Evolutionary conservation across 148 eudicot species (phyloP).

Genomic region (Euryodendron excelsum): DNA sequence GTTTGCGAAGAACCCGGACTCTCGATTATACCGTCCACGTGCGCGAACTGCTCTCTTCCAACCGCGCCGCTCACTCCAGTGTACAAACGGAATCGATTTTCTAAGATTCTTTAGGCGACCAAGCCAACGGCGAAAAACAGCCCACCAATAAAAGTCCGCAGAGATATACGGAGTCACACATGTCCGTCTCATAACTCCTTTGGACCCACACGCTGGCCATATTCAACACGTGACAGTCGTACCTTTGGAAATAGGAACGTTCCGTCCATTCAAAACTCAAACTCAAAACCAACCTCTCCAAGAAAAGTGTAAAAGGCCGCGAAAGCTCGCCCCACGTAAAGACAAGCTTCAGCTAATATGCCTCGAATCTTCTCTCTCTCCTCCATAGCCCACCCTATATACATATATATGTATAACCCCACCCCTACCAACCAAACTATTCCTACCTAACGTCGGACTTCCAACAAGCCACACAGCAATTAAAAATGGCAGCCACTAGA

Average conservation of each 20-base stretch:
- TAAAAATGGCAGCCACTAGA: constrained; percentile 25
- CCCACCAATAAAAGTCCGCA: too few species aligned
- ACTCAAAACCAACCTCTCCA: constrained; percentile 9
- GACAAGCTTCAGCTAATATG: constrained; percentile 19
- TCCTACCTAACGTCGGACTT: neutral
- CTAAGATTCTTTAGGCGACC: too few species aligned
- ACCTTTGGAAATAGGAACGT: neutral
- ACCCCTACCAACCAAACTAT: neutral
- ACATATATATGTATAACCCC: neutral
- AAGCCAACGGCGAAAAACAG: too few species aligned
- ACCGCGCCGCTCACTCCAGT: too few species aligned
- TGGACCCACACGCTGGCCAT: constrained; percentile 14
- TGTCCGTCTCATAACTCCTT: neutral
- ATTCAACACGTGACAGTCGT: neutral
- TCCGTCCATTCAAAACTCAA: neutral
- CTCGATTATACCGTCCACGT: neutral
- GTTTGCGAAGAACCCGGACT: too few species aligned
- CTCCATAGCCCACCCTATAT: neutral
- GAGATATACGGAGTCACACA: too few species aligned
- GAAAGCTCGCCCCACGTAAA: neutral
- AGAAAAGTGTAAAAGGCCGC: constrained; percentile 7
- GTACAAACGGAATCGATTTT: too few species aligned
- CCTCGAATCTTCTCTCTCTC: constrained; percentile 22
- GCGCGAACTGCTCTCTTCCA: neutral
- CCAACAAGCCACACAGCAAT: neutral